A percentile compares a stretch with the other conserved stretches of the same genome.
phyloP scores from a whole-genome alignment of 768 basidiomycete genomes.

The Kwoniella dendrophila region DNA sequence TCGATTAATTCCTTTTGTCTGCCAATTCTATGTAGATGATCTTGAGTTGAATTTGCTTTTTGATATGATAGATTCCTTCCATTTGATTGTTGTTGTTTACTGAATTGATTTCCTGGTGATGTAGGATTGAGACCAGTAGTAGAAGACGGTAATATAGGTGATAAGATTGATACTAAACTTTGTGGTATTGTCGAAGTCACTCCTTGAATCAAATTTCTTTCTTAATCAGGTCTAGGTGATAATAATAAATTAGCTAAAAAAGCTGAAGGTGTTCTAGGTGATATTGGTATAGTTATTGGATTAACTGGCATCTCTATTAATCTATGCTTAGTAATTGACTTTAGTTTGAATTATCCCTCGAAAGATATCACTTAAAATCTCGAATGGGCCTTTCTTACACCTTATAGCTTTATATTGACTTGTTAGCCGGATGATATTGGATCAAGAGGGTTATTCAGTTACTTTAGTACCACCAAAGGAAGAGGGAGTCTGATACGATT shows the following conservation, averaged over 20 bases:
- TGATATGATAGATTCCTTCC: too few species aligned
- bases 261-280: conserved; percentile 2
- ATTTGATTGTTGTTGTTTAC: too few species aligned
- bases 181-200: not conserved
- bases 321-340: not conserved
- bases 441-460: too few species aligned
- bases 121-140: not conserved
- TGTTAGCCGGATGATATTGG: too few species aligned
- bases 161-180: not conserved
- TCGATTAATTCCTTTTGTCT: not conserved
- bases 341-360: too few species aligned
- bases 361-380: too few species aligned
- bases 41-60: too few species aligned
- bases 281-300: not conserved
- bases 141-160: not conserved
- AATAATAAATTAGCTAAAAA: not conserved
- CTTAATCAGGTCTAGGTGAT: not conserved
- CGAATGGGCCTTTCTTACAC: too few species aligned
- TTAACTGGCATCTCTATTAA: not conserved
- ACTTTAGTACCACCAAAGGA: not conserved
- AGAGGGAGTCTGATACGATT: not conserved
- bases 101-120: not conserved
- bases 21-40: not conserved
- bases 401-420: too few species aligned
- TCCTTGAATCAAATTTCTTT: not conserved